phyloP scores from a whole-genome alignment of 176 grass and related monocot species.

The Pontederia crassipes region DNA sequence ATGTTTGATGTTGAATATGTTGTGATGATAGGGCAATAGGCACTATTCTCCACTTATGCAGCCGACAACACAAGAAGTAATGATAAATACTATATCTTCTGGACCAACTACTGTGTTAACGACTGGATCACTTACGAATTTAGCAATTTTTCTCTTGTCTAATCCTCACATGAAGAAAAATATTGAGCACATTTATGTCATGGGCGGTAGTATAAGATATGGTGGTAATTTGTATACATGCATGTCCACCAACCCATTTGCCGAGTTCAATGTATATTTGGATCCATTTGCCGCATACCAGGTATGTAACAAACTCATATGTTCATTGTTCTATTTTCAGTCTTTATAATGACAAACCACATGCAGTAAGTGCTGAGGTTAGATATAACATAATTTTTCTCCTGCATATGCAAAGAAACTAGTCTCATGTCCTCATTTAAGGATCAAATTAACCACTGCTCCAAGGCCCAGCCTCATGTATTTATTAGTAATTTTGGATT shows the following conservation, averaged over 20 bases:
- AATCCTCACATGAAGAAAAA: slow-evolving; percentile 40
- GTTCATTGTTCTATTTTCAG: neutral
- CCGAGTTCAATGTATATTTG: slow-evolving; percentile 74
- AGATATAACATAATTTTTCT: too few relatives aligned
- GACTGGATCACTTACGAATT: slow-evolving; percentile 62
- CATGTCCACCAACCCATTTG: slow-evolving; percentile 42
- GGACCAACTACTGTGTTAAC: slow-evolving; percentile 51
- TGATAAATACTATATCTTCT: slow-evolving; percentile 39
- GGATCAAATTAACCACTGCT: too few relatives aligned
- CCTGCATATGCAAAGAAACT: too few relatives aligned
- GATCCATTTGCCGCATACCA: slow-evolving; percentile 75
- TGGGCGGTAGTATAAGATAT: slow-evolving; percentile 48
- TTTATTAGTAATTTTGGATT: too few relatives aligned
- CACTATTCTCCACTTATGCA: slow-evolving; percentile 48
- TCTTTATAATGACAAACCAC: too few relatives aligned
- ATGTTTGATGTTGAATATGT: too few relatives aligned
- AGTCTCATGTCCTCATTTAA: too few relatives aligned
- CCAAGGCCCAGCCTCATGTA: too few relatives aligned
- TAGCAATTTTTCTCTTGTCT: slow-evolving; percentile 55
- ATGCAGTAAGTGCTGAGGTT: too few relatives aligned
- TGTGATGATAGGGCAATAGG: slow-evolving; percentile 23
- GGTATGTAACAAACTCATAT: slow-evolving; percentile 8
- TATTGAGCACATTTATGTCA: slow-evolving; percentile 58
- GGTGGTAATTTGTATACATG: slow-evolving; percentile 61
- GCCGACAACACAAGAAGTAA: slow-evolving; percentile 55